Base-by-base conservation (phyloP, 257 asterid species). In the Solanum arcanum region DNA sequence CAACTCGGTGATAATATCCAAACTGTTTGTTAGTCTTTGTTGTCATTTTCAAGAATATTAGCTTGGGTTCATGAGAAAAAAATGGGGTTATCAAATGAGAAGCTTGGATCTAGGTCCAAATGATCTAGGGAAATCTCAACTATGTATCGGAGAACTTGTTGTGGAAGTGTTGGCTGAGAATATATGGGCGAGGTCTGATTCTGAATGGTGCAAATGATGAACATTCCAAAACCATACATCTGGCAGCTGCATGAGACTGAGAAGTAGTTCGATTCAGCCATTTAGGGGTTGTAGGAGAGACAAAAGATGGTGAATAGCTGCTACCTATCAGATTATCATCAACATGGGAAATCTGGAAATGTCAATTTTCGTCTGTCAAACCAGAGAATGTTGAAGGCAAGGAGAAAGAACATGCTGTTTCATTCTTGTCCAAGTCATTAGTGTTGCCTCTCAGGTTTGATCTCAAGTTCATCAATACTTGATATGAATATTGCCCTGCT, bases 381-480 rank as follows among this genome's bases (percentile, higher is more conserved):
- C 91, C 18, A n/a, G 86, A 87, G 81, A 88, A 88, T 78, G 94
- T 88, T 70, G 98, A 72, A 81, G 96, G 93, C 47, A 93, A 91
- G n/a, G 96, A 86, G 93, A 94, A 94, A 80, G 90, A 88, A 52
- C 91, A 41, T 7, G 89, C 89, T 31, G 85, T 86, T 39, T 91
- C 92, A 56, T 86, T 92, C 66, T 72, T 85, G 21, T 85, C 92
- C 70, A 92, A 87, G 56, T 89, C 91, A 83, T 90, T 92, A 0
- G 94, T 94, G 68, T 91, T 52, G 86, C 92, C 94, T 84, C 94
- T 90, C 90, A 95, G 93, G 89, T 93, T 92, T 83, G 96, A 86
- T 88, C 88, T 90, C 23, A 91, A 88, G 88, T 88, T 88, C 85
- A 86, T 74, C 69, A 94, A 91, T 69, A 86, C 86, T 88, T 92